Percentiles rank a stretch among this genome's conserved stretches.
phyloP scores from a whole-genome alignment of 805 yeast species.

The Maudiozyma bulderi region DNA sequence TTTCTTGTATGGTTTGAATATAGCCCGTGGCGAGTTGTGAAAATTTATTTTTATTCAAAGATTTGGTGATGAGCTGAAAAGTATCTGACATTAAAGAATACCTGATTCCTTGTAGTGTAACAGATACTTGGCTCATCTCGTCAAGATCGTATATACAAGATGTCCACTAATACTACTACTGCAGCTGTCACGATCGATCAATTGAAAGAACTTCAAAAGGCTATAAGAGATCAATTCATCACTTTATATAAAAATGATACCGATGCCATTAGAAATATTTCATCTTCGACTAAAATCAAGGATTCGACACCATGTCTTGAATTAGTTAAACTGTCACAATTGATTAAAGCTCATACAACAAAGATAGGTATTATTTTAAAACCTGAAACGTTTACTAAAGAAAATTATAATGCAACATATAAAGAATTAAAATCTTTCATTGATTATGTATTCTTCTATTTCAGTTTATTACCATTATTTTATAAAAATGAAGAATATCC shows the following conservation, averaged over 20 bases:
- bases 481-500: conserved; percentile 18
- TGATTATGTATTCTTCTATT: conserved; percentile 18
- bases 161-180: no score
- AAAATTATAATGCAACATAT: conserved; percentile 15
- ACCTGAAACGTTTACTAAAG: conserved; percentile 17
- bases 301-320: conserved; percentile 34
- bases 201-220: conserved; percentile 34
- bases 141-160: no score
- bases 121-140: no score
- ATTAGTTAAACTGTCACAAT: conserved; percentile 44
- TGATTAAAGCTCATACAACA: conserved; percentile 68
- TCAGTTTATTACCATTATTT: conserved; percentile 24
- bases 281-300: conserved; percentile 18
- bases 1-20: no score
- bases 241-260: conserved; percentile 12
- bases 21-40: no score
- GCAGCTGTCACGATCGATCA: conserved; percentile 32
- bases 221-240: conserved; percentile 18
- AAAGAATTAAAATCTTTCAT: conserved; percentile 24
- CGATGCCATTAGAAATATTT: conserved; percentile 12
- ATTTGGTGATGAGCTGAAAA: no score
- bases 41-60: no score
- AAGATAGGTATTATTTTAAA: conserved; percentile 38
- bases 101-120: no score
- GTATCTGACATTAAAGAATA: no score